Evolutionary conservation across 2,329 filamentous ascomycete genomes (phyloP), one percentile per base, ranked within the genome.

Genomic region (Verticillium klebahnii): DNA sequence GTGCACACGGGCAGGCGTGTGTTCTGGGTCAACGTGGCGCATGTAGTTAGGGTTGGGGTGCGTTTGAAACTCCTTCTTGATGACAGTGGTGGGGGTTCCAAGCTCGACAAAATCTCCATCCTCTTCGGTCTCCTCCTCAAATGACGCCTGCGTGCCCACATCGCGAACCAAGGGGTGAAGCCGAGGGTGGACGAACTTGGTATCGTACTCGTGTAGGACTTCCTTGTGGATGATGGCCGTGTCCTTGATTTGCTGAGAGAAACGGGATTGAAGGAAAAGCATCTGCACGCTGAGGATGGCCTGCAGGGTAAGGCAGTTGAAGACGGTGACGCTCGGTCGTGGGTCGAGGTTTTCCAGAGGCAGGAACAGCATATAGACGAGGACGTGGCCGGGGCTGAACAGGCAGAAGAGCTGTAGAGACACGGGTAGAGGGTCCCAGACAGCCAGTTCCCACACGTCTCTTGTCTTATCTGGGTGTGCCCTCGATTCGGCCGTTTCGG

Each of bases 181-280:
- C 12, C 89, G 85, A 2, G 95, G 95, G 70, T 96, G 92, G 1
- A 99, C 95, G 71, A 90, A 97, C 78, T 99, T 99, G 68, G 87
- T 91, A 72, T 98, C 92, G 72, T 99, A 99, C 76, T 99, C 95
- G 72, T 93, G 89, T 76, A 98, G 83, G 5, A 98, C 94, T 75
- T 98, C 91, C 68, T 90, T 92, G 68, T 96, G 92, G 62, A 99
- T 90, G 56, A 97, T 83, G 2, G 88, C 83, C 2, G 86, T 86
- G 74, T 99, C 95, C 72, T 93, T 96, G 64, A 86, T 86, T 73
- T 98, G 93, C 72, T 94, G 93, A 3, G 85, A 83, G 75, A 94
- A 98, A 37, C 83, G 87, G 2, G 83, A 84, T 63, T 90, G 88
- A 58, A 98, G 79, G 34, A 92, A 80, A 59, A 87, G 83, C 66